A percentile compares a stretch with the other conserved stretches of the same genome.
phyloP scores from a whole-genome alignment of 306 rosid species.

The Aeschynomene evenia region DNA sequence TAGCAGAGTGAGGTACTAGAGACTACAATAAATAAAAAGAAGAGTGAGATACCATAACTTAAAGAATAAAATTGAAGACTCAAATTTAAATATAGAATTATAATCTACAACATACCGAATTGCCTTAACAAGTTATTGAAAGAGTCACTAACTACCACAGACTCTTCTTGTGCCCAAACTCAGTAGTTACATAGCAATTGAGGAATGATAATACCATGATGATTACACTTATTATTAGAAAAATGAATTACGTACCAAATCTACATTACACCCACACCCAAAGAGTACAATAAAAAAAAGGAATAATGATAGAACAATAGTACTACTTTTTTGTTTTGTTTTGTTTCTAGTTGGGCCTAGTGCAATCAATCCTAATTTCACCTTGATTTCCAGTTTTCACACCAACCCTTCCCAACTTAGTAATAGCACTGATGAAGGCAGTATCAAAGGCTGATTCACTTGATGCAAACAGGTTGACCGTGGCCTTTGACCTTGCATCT shows the following conservation, averaged over 20 bases:
- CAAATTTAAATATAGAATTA: too few relatives aligned
- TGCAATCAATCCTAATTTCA: slow-evolving; percentile 69
- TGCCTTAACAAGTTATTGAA: too few relatives aligned
- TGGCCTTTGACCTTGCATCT: slow-evolving; percentile 60
- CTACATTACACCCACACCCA: neutral
- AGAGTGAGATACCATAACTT: too few relatives aligned
- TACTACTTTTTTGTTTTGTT: too few relatives aligned
- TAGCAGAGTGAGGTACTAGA: too few relatives aligned
- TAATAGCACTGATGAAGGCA: slow-evolving; percentile 69
- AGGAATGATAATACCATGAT: neutral
- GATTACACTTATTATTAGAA: slow-evolving; percentile 15
- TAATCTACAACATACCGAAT: too few relatives aligned
- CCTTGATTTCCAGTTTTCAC: slow-evolving; percentile 68
- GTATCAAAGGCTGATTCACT: slow-evolving; percentile 47
- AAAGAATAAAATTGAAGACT: neutral
- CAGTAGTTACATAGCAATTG: neutral
- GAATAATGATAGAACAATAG: neutral
- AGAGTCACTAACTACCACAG: too few relatives aligned
- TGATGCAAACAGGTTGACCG: slow-evolving; percentile 72
- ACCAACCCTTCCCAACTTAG: slow-evolving; percentile 74
- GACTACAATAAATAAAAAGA: too few relatives aligned
- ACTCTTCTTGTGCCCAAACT: neutral
- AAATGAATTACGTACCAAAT: slow-evolving; percentile 20
- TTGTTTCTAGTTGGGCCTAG: slow-evolving; percentile 39
- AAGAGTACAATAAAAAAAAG: neutral